Conservation (phyloP, 768 basidiomycete species). For the Kwoniella dendrophila region DNA sequence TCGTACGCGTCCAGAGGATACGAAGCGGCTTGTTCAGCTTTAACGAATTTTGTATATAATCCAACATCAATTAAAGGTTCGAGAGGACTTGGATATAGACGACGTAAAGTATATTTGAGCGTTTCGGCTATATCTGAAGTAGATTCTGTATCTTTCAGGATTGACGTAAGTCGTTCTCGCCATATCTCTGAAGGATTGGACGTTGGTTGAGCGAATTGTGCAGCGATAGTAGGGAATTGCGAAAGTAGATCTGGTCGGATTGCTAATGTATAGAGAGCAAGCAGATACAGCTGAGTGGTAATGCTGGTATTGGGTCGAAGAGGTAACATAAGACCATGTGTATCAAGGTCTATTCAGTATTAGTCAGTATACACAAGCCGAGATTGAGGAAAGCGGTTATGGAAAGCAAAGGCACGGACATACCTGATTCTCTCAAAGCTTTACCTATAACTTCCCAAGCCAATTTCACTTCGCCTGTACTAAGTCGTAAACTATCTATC, state of each 20-base stretch:
- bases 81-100: background rate
- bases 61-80: conserved; percentile 12
- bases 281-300: conserved; percentile 18
- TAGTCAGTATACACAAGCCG: background rate
- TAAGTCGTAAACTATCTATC: conserved; percentile 17
- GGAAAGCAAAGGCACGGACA: background rate
- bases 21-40: conserved; percentile 30
- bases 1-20: conserved; percentile 35
- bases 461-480: conserved; percentile 25
- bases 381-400: background rate
- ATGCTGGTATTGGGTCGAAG: background rate
- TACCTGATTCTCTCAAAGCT: conserved; percentile 30
- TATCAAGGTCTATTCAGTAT: conserved; percentile 6
- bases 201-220: conserved; percentile 13
- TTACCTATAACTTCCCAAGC: conserved; percentile 34
- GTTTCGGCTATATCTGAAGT: conserved; percentile 24
- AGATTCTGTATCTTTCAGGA: background rate
- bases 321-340: conserved; percentile 21
- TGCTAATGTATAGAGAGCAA: conserved; percentile 21
- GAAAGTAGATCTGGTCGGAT: conserved; percentile 17
- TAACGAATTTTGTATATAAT: conserved; percentile 31
- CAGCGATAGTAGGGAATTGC: conserved; percentile 29
- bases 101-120: conserved; percentile 33
- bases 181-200: conserved; percentile 10
- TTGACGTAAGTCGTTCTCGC: conserved; percentile 17